These are phyloP conservation scores for Dipodascopsis tothii DNA, from an alignment of 805 yeast genomes.

Conservation along the genomic window DNA sequence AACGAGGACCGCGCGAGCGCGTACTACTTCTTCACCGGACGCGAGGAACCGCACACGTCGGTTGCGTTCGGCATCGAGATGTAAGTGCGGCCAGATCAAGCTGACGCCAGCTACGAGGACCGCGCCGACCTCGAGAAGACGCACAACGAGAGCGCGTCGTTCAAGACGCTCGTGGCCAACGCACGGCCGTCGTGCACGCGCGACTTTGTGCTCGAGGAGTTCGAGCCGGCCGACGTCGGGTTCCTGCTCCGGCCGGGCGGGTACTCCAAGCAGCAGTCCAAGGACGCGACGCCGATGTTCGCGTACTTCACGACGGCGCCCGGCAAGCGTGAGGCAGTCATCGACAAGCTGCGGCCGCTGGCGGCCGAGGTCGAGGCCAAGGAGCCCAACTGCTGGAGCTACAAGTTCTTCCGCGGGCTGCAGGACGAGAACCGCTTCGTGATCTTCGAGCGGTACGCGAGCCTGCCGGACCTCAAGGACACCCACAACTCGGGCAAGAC, in stretches of 20 bases:
- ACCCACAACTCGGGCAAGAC: too few relatives aligned
- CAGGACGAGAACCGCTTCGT: conserved; percentile 11
- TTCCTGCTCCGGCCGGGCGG: conserved; percentile 16
- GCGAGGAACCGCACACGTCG: conserved; percentile 3
- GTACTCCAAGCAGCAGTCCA: conserved; percentile 1
- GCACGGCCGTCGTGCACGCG: conserved; percentile 2
- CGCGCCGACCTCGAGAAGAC: conserved; percentile 6
- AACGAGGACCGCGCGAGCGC: conserved; percentile 7
- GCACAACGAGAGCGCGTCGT: conserved; percentile 11
- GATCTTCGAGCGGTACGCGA: conserved; percentile 15
- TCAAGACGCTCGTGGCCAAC: conserved; percentile 7
- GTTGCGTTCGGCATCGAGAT: conserved; percentile 10
- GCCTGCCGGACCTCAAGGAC: too few relatives aligned
- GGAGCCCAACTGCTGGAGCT: conserved; percentile 10
- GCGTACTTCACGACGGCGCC: conserved; percentile 9
- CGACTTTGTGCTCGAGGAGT: conserved; percentile 6
- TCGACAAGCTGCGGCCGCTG: conserved; percentile 33
- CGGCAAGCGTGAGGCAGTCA: conserved; percentile 61
- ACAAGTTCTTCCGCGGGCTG: conserved; percentile 6
- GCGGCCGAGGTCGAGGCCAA: conserved; percentile 7
- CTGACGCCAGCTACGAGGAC: conserved; percentile 9
- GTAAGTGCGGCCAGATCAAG: conserved; percentile 1
- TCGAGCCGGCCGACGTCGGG: conserved; percentile 17
- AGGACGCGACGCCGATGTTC: conserved; percentile 7
- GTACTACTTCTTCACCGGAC: conserved; percentile 10